phyloP scores from a whole-genome alignment of 2,329 filamentous ascomycete species.

The Bretziella fagacearum region DNA sequence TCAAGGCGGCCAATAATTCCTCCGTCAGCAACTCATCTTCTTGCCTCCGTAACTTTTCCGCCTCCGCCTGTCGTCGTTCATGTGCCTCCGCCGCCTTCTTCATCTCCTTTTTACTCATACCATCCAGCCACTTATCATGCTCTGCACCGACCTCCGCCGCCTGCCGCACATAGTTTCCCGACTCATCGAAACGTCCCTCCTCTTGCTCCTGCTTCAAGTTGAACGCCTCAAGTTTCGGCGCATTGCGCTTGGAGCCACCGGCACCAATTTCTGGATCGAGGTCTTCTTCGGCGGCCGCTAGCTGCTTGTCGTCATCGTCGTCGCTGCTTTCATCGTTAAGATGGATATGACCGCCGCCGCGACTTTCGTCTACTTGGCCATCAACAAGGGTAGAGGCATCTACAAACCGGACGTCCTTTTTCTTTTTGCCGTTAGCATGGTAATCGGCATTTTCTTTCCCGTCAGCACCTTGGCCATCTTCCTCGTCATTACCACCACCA shows the following conservation, averaged over 20 bases:
- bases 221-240: constrained; percentile 88
- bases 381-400: constrained; percentile 45
- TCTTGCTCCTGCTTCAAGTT: constrained; percentile 84
- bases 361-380: constrained; percentile 60
- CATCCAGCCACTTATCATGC: constrained; percentile 86
- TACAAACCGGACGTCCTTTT: constrained; percentile 43
- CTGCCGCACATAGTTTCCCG: constrained; percentile 82
- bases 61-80: constrained; percentile 65
- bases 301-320: constrained; percentile 51
- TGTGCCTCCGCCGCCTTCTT: constrained; percentile 72
- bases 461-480: constrained; percentile 26
- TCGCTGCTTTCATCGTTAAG: constrained; percentile 39
- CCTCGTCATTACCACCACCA: constrained; percentile 47
- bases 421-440: constrained; percentile 36
- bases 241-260: constrained; percentile 80
- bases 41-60: constrained; percentile 49
- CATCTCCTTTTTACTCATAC: constrained; percentile 87
- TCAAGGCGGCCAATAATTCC: constrained; percentile 58
- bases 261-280: constrained; percentile 81
- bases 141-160: constrained; percentile 75
- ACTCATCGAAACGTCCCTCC: constrained; percentile 79
- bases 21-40: constrained; percentile 60
- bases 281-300: constrained; percentile 54
- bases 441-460: constrained; percentile 18
- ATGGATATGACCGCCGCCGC: constrained; percentile 54